Evolutionary conservation across 164 flowering plant species (phyloP), one percentile per base, ranked within the genome.

Genomic region (Aristolochia contorta): DNA sequence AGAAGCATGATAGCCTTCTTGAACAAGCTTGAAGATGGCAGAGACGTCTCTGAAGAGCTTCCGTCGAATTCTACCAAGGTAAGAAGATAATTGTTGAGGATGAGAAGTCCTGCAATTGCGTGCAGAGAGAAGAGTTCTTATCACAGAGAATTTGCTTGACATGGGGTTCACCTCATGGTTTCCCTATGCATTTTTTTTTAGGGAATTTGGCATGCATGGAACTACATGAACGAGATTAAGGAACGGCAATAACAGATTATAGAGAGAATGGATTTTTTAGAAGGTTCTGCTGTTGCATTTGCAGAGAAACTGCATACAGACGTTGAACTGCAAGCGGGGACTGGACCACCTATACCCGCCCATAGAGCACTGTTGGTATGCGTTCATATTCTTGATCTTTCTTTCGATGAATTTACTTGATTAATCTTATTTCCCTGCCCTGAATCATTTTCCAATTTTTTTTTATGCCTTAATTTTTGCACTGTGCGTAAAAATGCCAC

Each of bases 341-440:
- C 75, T 68, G 96, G 84, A 12, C 82, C 83, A 57, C 51, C 89
- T 1, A 70, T 85, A 16, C 78, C 85, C 18, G 82, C 91, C n/a
- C 96, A 91, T 59, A 80, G 74, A 75, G 83, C 87, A 16, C 22
- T 88, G 56, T 66, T 91, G 82, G 97, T 84, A 18, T 62, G 18
- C 57, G 1, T 21, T 3, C 7, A 37, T 37, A 37, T 37, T 37
- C 0, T 37, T 37, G 7, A 37, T 37, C 7, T 8, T 37, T 37
- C 9, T 37, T 37, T 37, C 12, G 32, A 6, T 7, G 21, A 6
- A 21, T 23, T 1, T 18, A n/a, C 10, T n/a, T 49, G n/a, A n/a
- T n/a, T n/a, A 12, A 16, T 52, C 55, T 52, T 19, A 8, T 50
- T 50, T 52, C 12, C 55, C 3, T 24, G 13, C 33, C 33, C 7